phyloP scores from a whole-genome alignment of 129 eudicot species.

The Escallonia rubra region DNA sequence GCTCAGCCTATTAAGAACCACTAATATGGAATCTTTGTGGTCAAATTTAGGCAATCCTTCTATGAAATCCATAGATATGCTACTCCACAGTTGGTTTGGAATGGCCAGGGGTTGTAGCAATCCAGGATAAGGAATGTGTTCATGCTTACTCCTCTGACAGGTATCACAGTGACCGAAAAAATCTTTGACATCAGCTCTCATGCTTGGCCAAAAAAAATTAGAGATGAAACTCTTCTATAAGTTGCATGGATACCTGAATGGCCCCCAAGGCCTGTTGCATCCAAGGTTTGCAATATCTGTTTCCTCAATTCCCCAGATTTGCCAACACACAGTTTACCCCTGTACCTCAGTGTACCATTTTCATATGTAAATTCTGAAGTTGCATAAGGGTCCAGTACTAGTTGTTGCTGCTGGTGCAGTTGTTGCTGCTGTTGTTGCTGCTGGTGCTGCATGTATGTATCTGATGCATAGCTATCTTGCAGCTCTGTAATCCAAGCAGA shows the following conservation, averaged over 20 bases:
- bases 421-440: too few species aligned
- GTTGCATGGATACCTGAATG: not conserved
- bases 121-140: not conserved
- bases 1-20: conserved; percentile 8
- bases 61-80: conserved; percentile 8
- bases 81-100: not conserved
- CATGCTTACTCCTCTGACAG: not conserved
- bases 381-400: too few species aligned
- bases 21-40: not conserved
- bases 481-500: too few species aligned
- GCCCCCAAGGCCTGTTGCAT: too few species aligned
- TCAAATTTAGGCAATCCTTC: not conserved
- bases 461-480: too few species aligned
- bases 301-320: too few species aligned
- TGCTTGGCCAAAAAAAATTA: not conserved
- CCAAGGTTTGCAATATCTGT: too few species aligned
- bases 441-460: too few species aligned
- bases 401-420: too few species aligned
- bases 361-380: not conserved
- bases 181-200: not conserved
- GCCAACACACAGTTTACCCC: too few species aligned
- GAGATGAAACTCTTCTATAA: not conserved
- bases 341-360: not conserved
- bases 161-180: not conserved
- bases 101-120: conserved; percentile 11